Evolutionary conservation across 1,139 yeast species (phyloP), one percentile per base, ranked within the genome.

Genomic region (Entelexis sorbosivorans): DNA sequence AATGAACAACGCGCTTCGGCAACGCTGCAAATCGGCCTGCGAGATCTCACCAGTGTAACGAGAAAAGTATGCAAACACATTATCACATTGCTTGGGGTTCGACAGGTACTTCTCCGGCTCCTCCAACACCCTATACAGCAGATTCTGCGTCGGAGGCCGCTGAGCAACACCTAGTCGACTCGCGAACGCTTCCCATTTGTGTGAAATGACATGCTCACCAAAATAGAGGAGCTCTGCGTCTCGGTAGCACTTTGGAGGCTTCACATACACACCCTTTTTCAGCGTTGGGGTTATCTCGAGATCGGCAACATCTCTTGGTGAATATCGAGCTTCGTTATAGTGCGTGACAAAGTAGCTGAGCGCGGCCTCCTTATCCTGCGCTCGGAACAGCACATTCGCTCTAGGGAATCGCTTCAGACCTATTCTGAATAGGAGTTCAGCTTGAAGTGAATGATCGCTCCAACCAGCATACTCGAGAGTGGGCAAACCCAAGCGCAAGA

Each of bases 351-450:
- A 68, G 50, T 66, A 70, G 13, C 47, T 44, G 13, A 68, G 48
- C 1, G 69, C 69, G 1, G 50, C 31, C 2, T 49, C 44, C 2
- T 20, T 22, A 11, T 32, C 31, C 1, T 14, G n/a, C 8, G 50
- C 52, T 22, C 47, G 56, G 38, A 70, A 63, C 14, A 69, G 55
- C 22, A 53, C 59, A 0, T 51, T 48, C 4, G 55, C 58, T 5
- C 61, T 14, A 0, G 73, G 73, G 40, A 52, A 56, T 24, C 51
- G 53, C 26, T 56, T 54, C 47, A 70, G 47, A 0, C 73, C 73
- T 22, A 70, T 55, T 8, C 57, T 52, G 40, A 52, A 60, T 43
- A 70, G 55, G 20, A 70, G 53, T 24, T 43, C 42, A 6, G 70
- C 67, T 44, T 66, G 69, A 2, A 59, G 47, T 10, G 68, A 59